These are phyloP conservation scores for Cyanodermella asteris DNA, from an alignment of 2,329 filamentous ascomycete species.

Conservation along the genomic window DNA sequence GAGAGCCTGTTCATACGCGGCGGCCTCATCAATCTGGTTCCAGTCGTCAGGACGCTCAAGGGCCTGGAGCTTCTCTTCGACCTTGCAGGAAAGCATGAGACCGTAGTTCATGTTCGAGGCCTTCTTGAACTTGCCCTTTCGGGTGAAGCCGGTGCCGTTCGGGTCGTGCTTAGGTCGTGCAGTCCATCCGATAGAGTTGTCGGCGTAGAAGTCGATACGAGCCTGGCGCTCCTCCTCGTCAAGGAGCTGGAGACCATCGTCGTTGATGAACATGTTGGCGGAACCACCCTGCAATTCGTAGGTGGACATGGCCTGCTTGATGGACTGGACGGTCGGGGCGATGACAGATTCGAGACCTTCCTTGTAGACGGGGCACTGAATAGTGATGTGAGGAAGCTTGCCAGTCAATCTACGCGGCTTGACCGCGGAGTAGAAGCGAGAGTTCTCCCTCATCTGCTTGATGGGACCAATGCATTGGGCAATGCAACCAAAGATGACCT, in stretches of 20 bases:
- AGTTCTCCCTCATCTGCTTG: slow-evolving; percentile 50
- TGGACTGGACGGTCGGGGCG: slow-evolving; percentile 51
- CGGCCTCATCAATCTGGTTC: slow-evolving; percentile 46
- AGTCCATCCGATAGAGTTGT: slow-evolving; percentile 29
- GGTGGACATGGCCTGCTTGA: slow-evolving; percentile 56
- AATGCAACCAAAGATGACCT: slow-evolving; percentile 55
- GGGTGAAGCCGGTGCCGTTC: slow-evolving; percentile 30
- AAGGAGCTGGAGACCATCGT: slow-evolving; percentile 19
- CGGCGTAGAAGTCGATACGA: slow-evolving; percentile 26
- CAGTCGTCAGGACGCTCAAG: slow-evolving; percentile 38
- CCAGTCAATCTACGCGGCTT: slow-evolving; percentile 36
- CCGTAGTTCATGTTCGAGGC: slow-evolving; percentile 59
- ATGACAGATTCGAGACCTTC: slow-evolving; percentile 36
- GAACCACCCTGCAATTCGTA: slow-evolving; percentile 61
- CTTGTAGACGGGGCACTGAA: slow-evolving; percentile 8
- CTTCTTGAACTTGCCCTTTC: slow-evolving; percentile 48
- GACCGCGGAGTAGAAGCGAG: slow-evolving; percentile 61
- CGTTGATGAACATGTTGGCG: slow-evolving; percentile 43
- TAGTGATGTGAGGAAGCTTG: slow-evolving; percentile 41
- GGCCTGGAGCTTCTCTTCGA: slow-evolving; percentile 34
- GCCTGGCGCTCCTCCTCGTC: slow-evolving; percentile 20
- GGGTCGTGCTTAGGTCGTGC: slow-evolving; percentile 27
- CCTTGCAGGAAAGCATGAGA: slow-evolving; percentile 36
- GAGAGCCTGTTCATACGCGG: slow-evolving; percentile 43
- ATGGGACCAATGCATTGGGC: slow-evolving; percentile 58